Evolutionary conservation across 306 rosid genomes (phyloP).

Genomic region (Adenanthera pavonina): DNA sequence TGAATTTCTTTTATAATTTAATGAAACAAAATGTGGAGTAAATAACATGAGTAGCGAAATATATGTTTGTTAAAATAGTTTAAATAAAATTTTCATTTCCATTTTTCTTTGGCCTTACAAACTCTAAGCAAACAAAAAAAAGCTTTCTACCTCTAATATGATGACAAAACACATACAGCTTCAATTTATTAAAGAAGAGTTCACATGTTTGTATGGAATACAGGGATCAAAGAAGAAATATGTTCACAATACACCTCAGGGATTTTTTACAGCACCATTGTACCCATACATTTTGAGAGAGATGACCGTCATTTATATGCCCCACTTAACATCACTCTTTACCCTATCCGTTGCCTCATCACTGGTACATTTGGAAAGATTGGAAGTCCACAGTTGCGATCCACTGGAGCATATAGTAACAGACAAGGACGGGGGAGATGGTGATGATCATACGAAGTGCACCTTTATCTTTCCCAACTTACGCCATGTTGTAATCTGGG

Average conservation of each 20-base stretch:
- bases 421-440: not conserved
- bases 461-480: not conserved
- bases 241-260: not conserved
- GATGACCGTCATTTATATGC: not conserved
- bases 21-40: too few relatives aligned
- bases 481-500: not conserved
- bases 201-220: not conserved
- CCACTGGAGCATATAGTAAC: conserved; percentile 7
- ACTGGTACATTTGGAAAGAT: conserved; percentile 14
- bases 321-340: conserved; percentile 17
- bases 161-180: too few relatives aligned
- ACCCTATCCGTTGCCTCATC: conserved; percentile 12
- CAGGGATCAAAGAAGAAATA: conserved; percentile 2
- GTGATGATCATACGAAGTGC: not conserved
- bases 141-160: too few relatives aligned
- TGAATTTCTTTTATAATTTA: too few relatives aligned
- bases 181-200: not conserved
- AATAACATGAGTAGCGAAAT: too few relatives aligned
- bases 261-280: not conserved
- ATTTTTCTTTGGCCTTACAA: too few relatives aligned
- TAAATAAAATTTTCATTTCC: not conserved
- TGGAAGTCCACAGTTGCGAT: not conserved
- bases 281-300: conserved; percentile 5
- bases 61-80: too few relatives aligned
- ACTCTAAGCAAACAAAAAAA: too few relatives aligned